These are phyloP conservation scores for Tubosaeta sp. DNA, from an alignment of 768 basidiomycete genomes.

Conservation along the genomic window DNA sequence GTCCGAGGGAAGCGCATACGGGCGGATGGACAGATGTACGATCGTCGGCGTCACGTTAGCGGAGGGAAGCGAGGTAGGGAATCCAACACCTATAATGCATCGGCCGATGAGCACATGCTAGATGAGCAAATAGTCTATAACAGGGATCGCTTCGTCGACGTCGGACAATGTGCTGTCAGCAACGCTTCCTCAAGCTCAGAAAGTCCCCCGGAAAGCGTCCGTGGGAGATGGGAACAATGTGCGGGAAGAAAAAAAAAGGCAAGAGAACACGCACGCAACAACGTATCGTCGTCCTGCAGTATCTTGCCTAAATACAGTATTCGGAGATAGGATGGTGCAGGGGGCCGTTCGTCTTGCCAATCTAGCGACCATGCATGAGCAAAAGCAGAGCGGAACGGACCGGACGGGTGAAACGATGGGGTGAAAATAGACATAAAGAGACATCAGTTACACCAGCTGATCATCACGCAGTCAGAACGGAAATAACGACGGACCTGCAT, in stretches of 20 bases:
- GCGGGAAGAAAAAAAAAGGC: background rate
- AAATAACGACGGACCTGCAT: constrained; percentile 40
- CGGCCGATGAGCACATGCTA: constrained; percentile 5
- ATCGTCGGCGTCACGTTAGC: constrained; percentile 49
- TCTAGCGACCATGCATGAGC: constrained; percentile 34
- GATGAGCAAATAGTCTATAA: background rate
- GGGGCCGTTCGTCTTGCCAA: constrained; percentile 76
- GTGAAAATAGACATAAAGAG: background rate
- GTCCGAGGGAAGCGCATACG: constrained; percentile 48
- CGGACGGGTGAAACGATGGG: background rate
- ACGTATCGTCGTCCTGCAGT: constrained; percentile 79
- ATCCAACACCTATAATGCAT: constrained; percentile 24
- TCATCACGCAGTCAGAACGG: constrained; percentile 8
- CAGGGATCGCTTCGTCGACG: background rate
- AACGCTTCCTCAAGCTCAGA: background rate
- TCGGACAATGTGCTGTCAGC: background rate
- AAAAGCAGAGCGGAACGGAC: background rate
- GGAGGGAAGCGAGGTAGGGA: constrained; percentile 27
- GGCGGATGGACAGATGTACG: constrained; percentile 70
- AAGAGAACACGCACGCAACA: constrained; percentile 46
- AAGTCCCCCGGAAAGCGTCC: background rate
- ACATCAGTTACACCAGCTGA: constrained; percentile 9
- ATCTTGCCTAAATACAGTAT: constrained; percentile 75
- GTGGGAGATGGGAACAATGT: background rate
- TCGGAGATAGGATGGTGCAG: constrained; percentile 71